phyloP scores from a whole-genome alignment of 1,139 yeast genomes.

The Hyphopichia burtonii region DNA sequence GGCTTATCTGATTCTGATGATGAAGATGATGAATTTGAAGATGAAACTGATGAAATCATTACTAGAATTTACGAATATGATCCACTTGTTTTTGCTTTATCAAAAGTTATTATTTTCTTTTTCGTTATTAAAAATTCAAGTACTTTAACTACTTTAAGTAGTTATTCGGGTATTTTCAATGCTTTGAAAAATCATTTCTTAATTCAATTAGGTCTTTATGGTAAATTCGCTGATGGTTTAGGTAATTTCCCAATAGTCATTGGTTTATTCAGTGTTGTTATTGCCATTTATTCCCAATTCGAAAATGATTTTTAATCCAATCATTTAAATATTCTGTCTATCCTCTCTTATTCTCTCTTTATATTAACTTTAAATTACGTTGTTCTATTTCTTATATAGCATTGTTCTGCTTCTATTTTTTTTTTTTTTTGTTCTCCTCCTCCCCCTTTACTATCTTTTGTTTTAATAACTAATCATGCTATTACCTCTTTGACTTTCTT shows the following conservation, averaged over 20 bases:
- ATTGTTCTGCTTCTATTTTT: background rate
- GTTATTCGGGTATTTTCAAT: slow-evolving; percentile 29
- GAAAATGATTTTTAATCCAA: slow-evolving; percentile 29
- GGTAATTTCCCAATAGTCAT: slow-evolving; percentile 50
- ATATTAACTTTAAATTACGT: background rate
- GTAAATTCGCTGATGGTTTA: slow-evolving; percentile 33
- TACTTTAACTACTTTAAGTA: slow-evolving; percentile 28
- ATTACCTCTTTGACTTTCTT: background rate
- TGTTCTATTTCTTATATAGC: background rate
- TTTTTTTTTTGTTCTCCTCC: background rate
- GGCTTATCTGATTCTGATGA: background rate
- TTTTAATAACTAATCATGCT: background rate
- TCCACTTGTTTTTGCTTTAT: slow-evolving; percentile 57
- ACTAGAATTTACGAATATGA: slow-evolving; percentile 47
- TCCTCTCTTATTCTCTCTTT: background rate
- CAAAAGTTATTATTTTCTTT: slow-evolving; percentile 49
- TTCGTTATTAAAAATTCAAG: slow-evolving; percentile 34
- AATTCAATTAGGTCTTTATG: slow-evolving; percentile 39
- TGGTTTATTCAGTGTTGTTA: slow-evolving; percentile 47
- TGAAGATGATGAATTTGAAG: slow-evolving; percentile 9
- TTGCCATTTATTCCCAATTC: slow-evolving; percentile 54
- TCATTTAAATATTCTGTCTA: background rate
- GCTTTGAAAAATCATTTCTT: slow-evolving; percentile 36
- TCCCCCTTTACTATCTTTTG: background rate
- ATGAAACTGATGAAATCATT: slow-evolving; percentile 36